Evolutionary conservation across 805 yeast genomes (phyloP).

Genomic region (Myxozyma lipomycoides): DNA sequence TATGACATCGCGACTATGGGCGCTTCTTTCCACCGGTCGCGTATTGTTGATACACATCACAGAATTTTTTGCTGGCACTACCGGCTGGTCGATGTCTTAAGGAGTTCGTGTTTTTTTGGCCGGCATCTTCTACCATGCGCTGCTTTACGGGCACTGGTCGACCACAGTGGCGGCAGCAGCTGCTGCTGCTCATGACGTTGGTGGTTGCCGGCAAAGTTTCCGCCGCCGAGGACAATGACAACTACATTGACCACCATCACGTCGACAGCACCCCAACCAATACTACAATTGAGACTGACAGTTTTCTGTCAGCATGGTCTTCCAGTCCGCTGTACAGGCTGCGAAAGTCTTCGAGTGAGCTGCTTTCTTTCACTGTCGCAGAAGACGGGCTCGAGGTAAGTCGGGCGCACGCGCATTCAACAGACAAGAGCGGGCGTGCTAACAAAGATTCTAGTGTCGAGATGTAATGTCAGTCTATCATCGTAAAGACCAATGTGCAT

Average conservation of each 20-base stretch:
- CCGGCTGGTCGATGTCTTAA: too few relatives aligned
- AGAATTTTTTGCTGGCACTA: too few relatives aligned
- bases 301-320: not conserved
- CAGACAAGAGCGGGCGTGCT: not conserved
- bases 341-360: conserved; percentile 1
- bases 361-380: conserved; percentile 3
- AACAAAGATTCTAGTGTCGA: conserved; percentile 8
- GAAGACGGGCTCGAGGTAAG: conserved; percentile 13
- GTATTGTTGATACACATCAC: too few relatives aligned
- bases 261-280: not conserved
- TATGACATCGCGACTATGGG: too few relatives aligned
- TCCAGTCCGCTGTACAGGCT: conserved; percentile 1
- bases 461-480: conserved; percentile 12
- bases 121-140: too few relatives aligned
- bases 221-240: not conserved
- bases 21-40: too few relatives aligned
- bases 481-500: conserved; percentile 24
- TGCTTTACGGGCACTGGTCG: too few relatives aligned
- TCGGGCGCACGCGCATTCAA: not conserved
- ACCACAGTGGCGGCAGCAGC: too few relatives aligned
- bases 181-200: not conserved
- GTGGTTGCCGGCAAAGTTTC: not conserved
- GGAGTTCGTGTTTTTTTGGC: too few relatives aligned
- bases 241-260: not conserved
- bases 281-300: not conserved